Evolutionary conservation across 192 early-diverging fungal species (phyloP).

Genomic region (Coemansia sp.): DNA sequence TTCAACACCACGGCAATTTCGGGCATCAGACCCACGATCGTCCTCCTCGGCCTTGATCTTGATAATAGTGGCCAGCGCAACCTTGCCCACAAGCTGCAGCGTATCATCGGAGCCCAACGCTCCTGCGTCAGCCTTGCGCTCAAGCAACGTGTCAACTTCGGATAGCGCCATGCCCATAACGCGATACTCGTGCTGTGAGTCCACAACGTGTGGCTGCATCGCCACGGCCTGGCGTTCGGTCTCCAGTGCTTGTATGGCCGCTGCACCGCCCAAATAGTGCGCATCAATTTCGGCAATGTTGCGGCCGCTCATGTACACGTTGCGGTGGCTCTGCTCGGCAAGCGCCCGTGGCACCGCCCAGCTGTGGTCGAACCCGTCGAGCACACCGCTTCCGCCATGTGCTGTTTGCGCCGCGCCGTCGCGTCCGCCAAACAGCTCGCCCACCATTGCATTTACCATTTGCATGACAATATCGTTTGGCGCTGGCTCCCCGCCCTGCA

Average conservation of each 20-base stretch:
- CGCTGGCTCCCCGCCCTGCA: not conserved
- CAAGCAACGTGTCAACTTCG: constrained; percentile 27
- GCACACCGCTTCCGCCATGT: not conserved
- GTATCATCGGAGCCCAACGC: constrained; percentile 24
- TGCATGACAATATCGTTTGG: constrained; percentile 4
- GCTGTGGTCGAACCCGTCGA: constrained; percentile 36
- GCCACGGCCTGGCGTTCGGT: constrained; percentile 13
- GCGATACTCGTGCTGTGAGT: constrained; percentile 27
- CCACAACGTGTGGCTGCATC: constrained; percentile 5
- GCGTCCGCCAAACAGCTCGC: constrained; percentile 4
- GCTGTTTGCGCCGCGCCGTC: not conserved
- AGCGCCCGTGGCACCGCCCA: constrained; percentile 26
- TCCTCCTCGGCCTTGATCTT: constrained; percentile 48
- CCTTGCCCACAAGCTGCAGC: constrained; percentile 30
- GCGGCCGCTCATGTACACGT: constrained; percentile 14
- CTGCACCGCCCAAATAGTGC: constrained; percentile 38
- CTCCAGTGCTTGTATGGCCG: constrained; percentile 31
- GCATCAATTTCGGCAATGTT: constrained; percentile 17
- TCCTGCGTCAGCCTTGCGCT: constrained; percentile 23
- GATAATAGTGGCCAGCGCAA: constrained; percentile 44
- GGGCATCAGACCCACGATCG: not conserved
- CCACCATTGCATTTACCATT: constrained; percentile 1
- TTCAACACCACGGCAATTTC: not conserved
- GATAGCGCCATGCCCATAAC: constrained; percentile 39
- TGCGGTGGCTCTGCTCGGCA: constrained; percentile 35